phyloP scores from a whole-genome alignment of 164 flowering plant species.

The Tinospora cordifolia region DNA sequence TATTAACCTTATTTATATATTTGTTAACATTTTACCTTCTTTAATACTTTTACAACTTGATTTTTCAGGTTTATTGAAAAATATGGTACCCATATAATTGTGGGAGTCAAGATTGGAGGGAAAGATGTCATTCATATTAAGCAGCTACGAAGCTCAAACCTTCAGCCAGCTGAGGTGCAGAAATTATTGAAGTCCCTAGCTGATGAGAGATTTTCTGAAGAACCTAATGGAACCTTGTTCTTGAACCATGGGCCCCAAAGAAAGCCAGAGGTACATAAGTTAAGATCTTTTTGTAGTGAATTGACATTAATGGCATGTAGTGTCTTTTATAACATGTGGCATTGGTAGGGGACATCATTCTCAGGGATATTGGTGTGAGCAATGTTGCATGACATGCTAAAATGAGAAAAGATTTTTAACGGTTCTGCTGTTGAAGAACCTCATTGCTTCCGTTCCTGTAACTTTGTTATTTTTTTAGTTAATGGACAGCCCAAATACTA shows the following conservation, averaged over 20 bases:
- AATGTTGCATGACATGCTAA: too few relatives aligned
- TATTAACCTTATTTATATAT: background rate
- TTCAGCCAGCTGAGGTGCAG: constrained; percentile 61
- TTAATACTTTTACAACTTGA: constrained; percentile 1
- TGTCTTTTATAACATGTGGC: background rate
- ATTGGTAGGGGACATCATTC: background rate
- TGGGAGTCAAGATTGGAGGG: constrained; percentile 89
- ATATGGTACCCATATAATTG: constrained; percentile 80
- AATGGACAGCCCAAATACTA: too few relatives aligned
- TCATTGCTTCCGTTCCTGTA: too few relatives aligned
- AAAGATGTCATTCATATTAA: constrained; percentile 78
- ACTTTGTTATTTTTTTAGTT: too few relatives aligned
- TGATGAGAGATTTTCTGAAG: constrained; percentile 57
- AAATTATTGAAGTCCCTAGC: constrained; percentile 58
- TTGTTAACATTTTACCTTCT: background rate
- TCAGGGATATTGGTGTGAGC: background rate
- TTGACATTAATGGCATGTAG: background rate
- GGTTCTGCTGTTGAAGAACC: too few relatives aligned
- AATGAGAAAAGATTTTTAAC: too few relatives aligned
- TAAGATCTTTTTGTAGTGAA: background rate
- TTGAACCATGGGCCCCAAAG: constrained; percentile 24
- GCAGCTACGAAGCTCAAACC: constrained; percentile 56
- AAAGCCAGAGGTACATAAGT: constrained; percentile 41
- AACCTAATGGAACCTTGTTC: constrained; percentile 19
- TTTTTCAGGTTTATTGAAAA: constrained; percentile 70